phyloP scores from a whole-genome alignment of 2,329 filamentous ascomycete genomes.

The Scedosporium dehoogii region DNA sequence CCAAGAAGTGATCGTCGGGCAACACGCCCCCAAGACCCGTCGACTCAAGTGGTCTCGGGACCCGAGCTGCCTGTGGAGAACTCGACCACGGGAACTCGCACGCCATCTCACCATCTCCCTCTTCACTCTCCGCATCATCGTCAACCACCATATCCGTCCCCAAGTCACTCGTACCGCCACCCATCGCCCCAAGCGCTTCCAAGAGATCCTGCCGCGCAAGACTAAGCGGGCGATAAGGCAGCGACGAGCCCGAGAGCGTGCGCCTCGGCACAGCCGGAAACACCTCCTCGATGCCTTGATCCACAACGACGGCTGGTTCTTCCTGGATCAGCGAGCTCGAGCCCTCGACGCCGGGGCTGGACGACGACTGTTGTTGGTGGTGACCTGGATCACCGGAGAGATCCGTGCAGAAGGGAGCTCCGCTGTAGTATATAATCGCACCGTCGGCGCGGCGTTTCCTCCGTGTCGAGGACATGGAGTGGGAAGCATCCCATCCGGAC shows the following conservation, averaged over 20 bases:
- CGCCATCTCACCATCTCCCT: constrained; percentile 28
- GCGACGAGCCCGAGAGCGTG: constrained; percentile 40
- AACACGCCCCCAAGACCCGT: constrained; percentile 49
- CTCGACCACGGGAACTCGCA: constrained; percentile 37
- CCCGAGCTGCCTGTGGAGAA: constrained; percentile 25
- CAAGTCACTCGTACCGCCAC: not conserved
- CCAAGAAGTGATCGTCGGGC: constrained; percentile 55
- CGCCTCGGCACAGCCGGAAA: constrained; percentile 21
- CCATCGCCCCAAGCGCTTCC: not conserved
- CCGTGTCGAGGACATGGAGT: constrained; percentile 36
- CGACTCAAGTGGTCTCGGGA: constrained; percentile 35
- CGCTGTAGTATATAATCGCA: constrained; percentile 75
- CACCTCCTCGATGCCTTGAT: not conserved
- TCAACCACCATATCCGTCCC: not conserved
- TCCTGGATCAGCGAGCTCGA: not conserved
- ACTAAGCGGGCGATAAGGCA: constrained; percentile 39
- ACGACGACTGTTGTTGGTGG: constrained; percentile 28
- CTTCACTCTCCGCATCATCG: constrained; percentile 20
- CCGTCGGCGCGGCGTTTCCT: constrained; percentile 54
- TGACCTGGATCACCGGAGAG: constrained; percentile 54
- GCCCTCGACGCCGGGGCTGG: constrained; percentile 31
- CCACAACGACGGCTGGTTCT: not conserved
- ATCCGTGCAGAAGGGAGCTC: constrained; percentile 72
- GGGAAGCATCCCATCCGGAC: constrained; percentile 36
- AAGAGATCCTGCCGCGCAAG: not conserved